Conservation (phyloP, 2,329 filamentous ascomycete species). For the Lizonia empirigonia region DNA sequence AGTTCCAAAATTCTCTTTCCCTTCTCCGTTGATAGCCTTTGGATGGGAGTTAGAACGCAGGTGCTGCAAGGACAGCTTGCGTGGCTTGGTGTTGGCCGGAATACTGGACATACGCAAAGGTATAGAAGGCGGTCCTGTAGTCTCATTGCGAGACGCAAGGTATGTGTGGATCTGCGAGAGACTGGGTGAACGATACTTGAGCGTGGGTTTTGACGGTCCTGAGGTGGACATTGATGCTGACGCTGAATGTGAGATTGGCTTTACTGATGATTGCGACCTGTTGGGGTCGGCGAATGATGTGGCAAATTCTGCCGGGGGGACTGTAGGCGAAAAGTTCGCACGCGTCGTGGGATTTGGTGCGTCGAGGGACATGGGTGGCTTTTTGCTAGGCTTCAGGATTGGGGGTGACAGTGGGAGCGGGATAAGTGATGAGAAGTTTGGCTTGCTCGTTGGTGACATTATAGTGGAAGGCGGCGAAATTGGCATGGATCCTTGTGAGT, state of each 20-base stretch:
- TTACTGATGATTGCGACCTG: neutral
- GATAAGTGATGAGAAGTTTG: conserved; percentile 29
- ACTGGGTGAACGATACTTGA: conserved; percentile 29
- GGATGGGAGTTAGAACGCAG: conserved; percentile 23
- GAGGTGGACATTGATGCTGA: conserved; percentile 27
- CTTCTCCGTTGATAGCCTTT: conserved; percentile 8
- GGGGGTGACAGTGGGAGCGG: conserved; percentile 44
- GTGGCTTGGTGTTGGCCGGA: conserved; percentile 37
- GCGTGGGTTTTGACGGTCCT: conserved; percentile 7
- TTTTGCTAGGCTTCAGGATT: conserved; percentile 41
- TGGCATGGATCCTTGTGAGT: conserved; percentile 30
- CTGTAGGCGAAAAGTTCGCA: conserved; percentile 35
- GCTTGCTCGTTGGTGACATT: conserved; percentile 27
- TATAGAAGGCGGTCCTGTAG: conserved; percentile 35
- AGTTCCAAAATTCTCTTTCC: conserved; percentile 22
- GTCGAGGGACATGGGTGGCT: conserved; percentile 38
- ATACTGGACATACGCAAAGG: conserved; percentile 45
- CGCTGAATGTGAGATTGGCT: conserved; percentile 24
- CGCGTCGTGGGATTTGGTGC: conserved; percentile 42
- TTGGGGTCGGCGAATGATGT: conserved; percentile 17
- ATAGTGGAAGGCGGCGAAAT: conserved; percentile 34
- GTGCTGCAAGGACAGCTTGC: conserved; percentile 41
- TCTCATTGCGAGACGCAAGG: conserved; percentile 17
- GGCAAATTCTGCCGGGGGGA: conserved; percentile 21
- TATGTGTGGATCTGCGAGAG: conserved; percentile 29